A percentile compares a stretch with the other conserved stretches of the same genome.
Evolutionary conservation across 2,329 filamentous ascomycete species (phyloP).

Genomic region (Sporothrix euskadiensis): DNA sequence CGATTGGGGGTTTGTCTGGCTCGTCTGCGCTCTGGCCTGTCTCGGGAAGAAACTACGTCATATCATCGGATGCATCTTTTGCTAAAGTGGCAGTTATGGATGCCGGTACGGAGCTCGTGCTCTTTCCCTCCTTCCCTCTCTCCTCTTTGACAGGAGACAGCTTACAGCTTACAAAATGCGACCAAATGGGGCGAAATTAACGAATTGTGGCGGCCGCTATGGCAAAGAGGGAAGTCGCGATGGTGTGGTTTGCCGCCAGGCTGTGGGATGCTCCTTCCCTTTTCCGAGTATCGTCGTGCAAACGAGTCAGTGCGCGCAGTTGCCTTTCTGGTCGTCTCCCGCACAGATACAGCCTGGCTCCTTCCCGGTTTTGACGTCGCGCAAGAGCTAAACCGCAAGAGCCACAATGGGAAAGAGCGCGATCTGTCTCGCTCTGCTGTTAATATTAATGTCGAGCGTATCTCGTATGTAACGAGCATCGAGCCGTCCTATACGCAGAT

Average conservation of each 20-base stretch:
- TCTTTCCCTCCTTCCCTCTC: not conserved
- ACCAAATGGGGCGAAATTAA: not conserved
- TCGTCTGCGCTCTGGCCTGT: not conserved
- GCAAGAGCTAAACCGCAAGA: constrained; percentile 7
- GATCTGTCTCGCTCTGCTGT: constrained; percentile 2
- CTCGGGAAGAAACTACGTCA: not conserved
- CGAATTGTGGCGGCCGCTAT: not conserved
- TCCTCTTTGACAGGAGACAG: not conserved
- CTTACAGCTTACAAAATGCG: not conserved
- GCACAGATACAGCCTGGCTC: constrained; percentile 16
- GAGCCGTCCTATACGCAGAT: not conserved
- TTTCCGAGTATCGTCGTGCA: constrained; percentile 9
- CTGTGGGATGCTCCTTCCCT: not conserved
- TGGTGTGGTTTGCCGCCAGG: not conserved
- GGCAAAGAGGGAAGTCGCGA: not conserved
- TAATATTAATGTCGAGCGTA: not conserved
- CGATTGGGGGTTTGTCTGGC: not conserved
- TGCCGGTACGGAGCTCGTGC: not conserved
- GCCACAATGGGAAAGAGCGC: not conserved
- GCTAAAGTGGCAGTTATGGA: not conserved
- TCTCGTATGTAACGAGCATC: not conserved
- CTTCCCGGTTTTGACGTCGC: constrained; percentile 24
- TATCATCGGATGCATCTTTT: not conserved
- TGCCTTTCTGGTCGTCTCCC: not conserved
- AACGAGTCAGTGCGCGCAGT: not conserved